Percentiles rank a stretch among this genome's conserved stretches.
These are phyloP conservation scores for Pythium monospermum DNA, from an alignment of 352 stramenopile species.

Conservation along the genomic window DNA sequence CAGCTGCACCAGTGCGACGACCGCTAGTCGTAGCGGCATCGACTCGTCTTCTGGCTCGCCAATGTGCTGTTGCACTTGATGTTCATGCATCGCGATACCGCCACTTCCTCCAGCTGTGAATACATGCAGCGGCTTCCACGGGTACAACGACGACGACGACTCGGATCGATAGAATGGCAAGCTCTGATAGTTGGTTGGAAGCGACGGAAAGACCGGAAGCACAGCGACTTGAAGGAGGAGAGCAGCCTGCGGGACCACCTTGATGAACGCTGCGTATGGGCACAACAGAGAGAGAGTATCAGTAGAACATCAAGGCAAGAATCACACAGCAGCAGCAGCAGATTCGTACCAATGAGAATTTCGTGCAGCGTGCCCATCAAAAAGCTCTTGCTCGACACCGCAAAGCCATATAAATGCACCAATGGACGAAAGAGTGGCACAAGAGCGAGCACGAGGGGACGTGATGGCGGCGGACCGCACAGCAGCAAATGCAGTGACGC, in stretches of 20 bases:
- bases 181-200: no score
- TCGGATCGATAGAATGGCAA: no score
- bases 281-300: not conserved
- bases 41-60: slow-evolving; percentile 14
- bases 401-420: slow-evolving; percentile 72
- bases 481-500: slow-evolving; percentile 51
- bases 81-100: slow-evolving; percentile 53
- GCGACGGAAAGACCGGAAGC: slow-evolving; percentile 41
- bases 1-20: slow-evolving; percentile 48
- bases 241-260: slow-evolving; percentile 21
- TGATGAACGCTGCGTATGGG: slow-evolving; percentile 43
- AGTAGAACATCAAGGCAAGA: not conserved
- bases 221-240: slow-evolving; percentile 50
- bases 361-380: slow-evolving; percentile 42
- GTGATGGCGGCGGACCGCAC: slow-evolving; percentile 59
- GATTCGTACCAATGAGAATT: slow-evolving; percentile 43
- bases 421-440: slow-evolving; percentile 70
- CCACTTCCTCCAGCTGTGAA: slow-evolving; percentile 65
- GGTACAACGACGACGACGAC: no score
- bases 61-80: no score
- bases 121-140: slow-evolving; percentile 35
- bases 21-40: slow-evolving; percentile 28
- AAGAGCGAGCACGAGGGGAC: slow-evolving; percentile 45
- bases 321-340: no score
- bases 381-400: slow-evolving; percentile 57